These are phyloP conservation scores for Kazachstania taianensis DNA, from an alignment of 805 yeast genomes.

Conservation along the genomic window DNA sequence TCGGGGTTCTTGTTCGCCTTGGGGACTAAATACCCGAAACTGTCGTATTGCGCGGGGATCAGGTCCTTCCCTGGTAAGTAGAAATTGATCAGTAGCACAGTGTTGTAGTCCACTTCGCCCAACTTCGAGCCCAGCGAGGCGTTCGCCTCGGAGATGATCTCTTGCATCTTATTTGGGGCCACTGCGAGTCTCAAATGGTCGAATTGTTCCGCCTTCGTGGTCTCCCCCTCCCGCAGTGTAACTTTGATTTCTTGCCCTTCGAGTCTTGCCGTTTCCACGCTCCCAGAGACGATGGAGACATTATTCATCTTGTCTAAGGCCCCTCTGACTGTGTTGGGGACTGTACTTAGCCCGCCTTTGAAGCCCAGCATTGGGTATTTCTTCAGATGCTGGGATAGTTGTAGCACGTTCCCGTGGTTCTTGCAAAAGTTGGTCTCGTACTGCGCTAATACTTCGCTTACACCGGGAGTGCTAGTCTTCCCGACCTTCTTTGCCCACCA, in stretches of 20 bases:
- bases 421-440: constrained; percentile 37
- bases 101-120: constrained; percentile 26
- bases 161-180: constrained; percentile 34
- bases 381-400: constrained; percentile 33
- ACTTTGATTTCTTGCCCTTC: background rate
- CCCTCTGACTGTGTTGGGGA: constrained; percentile 37
- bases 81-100: constrained; percentile 62
- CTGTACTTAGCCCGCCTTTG: constrained; percentile 43
- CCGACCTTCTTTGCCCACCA: constrained; percentile 6
- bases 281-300: constrained; percentile 11
- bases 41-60: constrained; percentile 36
- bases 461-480: background rate
- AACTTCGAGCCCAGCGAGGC: constrained; percentile 16
- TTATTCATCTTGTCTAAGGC: constrained; percentile 33
- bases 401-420: constrained; percentile 28
- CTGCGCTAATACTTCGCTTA: constrained; percentile 25
- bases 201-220: constrained; percentile 18
- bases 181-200: constrained; percentile 57
- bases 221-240: background rate
- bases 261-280: constrained; percentile 6
- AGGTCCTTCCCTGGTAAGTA: constrained; percentile 39
- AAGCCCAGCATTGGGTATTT: constrained; percentile 55
- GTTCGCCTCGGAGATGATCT: constrained; percentile 19
- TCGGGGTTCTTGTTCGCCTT: constrained; percentile 36
- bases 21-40: constrained; percentile 89